Percentiles rank a stretch among this genome's conserved stretches.
Evolutionary conservation across 2,329 filamentous ascomycete species (phyloP).

Genomic region (Scedosporium dehoogii): DNA sequence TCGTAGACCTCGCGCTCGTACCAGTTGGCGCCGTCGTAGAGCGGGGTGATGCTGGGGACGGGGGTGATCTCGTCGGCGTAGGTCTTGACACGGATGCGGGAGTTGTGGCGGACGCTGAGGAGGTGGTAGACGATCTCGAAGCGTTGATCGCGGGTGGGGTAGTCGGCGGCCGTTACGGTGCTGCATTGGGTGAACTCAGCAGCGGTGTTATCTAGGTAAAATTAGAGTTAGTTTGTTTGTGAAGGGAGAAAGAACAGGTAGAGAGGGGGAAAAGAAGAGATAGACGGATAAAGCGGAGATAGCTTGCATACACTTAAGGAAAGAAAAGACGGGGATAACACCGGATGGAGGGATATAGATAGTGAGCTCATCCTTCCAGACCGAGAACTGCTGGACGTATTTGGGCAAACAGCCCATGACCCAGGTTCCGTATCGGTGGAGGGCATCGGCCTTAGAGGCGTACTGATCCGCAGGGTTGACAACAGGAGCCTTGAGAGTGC

Average conservation of each 20-base stretch:
- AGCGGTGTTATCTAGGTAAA: constrained; percentile 68
- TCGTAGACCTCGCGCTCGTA: constrained; percentile 98
- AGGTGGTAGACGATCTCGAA: constrained; percentile 99
- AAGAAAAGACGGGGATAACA: constrained; percentile 83
- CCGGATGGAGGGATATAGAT: constrained; percentile 85
- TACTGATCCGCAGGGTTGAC: constrained; percentile 93
- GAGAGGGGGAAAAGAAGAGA: background rate
- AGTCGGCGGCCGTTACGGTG: constrained; percentile 91
- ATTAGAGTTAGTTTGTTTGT: background rate
- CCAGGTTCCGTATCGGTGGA: constrained; percentile 95
- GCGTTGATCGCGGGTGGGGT: constrained; percentile 86
- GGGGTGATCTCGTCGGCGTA: constrained; percentile 95
- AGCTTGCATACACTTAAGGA: constrained; percentile 62
- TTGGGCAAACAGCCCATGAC: constrained; percentile 94
- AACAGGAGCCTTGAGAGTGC: constrained; percentile 60
- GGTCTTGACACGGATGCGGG: constrained; percentile 94
- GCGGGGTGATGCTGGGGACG: constrained; percentile 73
- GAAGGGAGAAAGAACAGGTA: background rate
- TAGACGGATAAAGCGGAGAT: background rate
- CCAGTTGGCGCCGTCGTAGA: constrained; percentile 97
- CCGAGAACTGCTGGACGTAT: constrained; percentile 97
- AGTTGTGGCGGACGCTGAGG: constrained; percentile 91
- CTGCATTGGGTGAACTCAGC: constrained; percentile 93
- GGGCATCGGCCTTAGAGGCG: constrained; percentile 70
- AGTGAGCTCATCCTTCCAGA: constrained; percentile 98